phyloP scores from a whole-genome alignment of 495 filamentous ascomycete species.

The Chaetomium tenue region DNA sequence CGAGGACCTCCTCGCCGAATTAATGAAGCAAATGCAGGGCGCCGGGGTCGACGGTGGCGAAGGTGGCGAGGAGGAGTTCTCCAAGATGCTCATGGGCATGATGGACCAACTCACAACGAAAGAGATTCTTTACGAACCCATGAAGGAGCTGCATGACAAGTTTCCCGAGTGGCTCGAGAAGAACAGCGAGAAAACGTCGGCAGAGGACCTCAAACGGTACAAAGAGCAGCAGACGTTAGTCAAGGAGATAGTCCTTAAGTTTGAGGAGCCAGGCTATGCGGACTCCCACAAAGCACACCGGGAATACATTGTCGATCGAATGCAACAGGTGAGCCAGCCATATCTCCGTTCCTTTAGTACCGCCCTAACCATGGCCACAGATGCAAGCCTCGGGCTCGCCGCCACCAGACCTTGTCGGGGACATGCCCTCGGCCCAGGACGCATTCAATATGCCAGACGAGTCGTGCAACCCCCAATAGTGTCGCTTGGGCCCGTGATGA shows the following conservation, averaged over 20 bases:
- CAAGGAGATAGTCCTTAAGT: slow-evolving; percentile 80
- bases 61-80: slow-evolving; percentile 79
- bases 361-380: slow-evolving; percentile 40
- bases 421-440: slow-evolving; percentile 76
- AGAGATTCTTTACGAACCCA: slow-evolving; percentile 96
- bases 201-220: slow-evolving; percentile 76
- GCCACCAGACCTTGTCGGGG: slow-evolving; percentile 83
- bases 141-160: slow-evolving; percentile 93
- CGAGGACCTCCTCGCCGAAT: slow-evolving; percentile 79
- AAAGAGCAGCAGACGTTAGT: slow-evolving; percentile 80
- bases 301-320: slow-evolving; percentile 91
- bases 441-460: slow-evolving; percentile 67
- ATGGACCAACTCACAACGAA: slow-evolving; percentile 99
- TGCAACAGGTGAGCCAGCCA: slow-evolving; percentile 80
- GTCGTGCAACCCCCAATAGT: slow-evolving; percentile 67
- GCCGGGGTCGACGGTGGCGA: slow-evolving; percentile 54
- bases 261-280: slow-evolving; percentile 73
- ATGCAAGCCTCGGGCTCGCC: slow-evolving; percentile 96
- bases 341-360: slow-evolving; percentile 12
- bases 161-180: slow-evolving; percentile 85
- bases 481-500: neutral
- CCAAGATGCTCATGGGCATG: slow-evolving; percentile 90
- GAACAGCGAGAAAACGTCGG: slow-evolving; percentile 60
- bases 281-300: slow-evolving; percentile 79
- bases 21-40: slow-evolving; percentile 80